phyloP scores from a whole-genome alignment of 2,329 filamentous ascomycete species.

The Trichoderma harzianum region DNA sequence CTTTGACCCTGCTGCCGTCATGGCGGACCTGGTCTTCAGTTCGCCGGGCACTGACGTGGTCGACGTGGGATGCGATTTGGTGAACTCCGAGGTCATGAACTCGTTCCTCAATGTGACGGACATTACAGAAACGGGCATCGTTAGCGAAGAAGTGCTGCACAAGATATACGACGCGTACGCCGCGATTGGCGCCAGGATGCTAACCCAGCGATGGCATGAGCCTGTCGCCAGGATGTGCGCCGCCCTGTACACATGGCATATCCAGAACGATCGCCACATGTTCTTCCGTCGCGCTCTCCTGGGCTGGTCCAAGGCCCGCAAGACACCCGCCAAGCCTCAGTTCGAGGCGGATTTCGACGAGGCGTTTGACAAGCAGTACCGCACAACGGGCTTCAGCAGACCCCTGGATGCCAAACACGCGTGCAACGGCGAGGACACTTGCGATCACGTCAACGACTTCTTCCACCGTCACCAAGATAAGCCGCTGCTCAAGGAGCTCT shows the following conservation, averaged over 20 bases:
- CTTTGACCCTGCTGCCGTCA: slow-evolving; percentile 23
- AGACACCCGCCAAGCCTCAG: slow-evolving; percentile 24
- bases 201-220: slow-evolving; percentile 32
- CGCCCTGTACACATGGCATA: slow-evolving; percentile 32
- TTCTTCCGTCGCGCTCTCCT: slow-evolving; percentile 31
- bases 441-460: slow-evolving; percentile 21
- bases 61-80: slow-evolving; percentile 24
- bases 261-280: slow-evolving; percentile 32
- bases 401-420: slow-evolving; percentile 19
- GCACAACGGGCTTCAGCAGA: slow-evolving; percentile 28
- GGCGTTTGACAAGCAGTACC: slow-evolving; percentile 29
- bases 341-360: slow-evolving; percentile 32
- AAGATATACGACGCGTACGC: slow-evolving; percentile 24
- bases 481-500: slow-evolving; percentile 20
- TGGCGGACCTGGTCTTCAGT: slow-evolving; percentile 23
- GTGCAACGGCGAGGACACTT: slow-evolving; percentile 24
- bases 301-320: slow-evolving; percentile 30
- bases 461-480: slow-evolving; percentile 8
- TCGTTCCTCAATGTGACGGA: slow-evolving; percentile 23
- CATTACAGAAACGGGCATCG: slow-evolving; percentile 21
- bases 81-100: slow-evolving; percentile 25
- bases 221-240: slow-evolving; percentile 32
- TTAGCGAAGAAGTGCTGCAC: slow-evolving; percentile 23
- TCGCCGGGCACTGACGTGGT: slow-evolving; percentile 24
- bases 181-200: slow-evolving; percentile 27